phyloP scores from a whole-genome alignment of 2,329 filamentous ascomycete species.

The Mariannaea sp. region DNA sequence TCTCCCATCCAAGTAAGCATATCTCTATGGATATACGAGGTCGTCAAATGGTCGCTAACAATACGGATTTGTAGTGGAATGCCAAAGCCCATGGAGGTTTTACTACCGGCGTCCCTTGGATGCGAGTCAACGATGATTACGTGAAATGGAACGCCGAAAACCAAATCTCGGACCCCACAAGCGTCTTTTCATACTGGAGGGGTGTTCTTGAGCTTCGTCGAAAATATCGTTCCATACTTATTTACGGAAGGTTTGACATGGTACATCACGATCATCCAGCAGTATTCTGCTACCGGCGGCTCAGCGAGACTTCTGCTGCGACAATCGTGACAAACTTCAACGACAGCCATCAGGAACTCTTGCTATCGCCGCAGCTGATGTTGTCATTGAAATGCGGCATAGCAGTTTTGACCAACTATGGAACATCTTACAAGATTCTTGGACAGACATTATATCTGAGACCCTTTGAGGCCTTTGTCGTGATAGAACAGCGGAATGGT shows the following conservation, averaged over 20 bases:
- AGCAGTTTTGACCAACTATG: not conserved
- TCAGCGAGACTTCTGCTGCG: not conserved
- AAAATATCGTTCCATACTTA: not conserved
- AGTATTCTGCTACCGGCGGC: not conserved
- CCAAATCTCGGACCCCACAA: not conserved
- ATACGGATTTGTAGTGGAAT: not conserved
- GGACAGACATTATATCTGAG: not conserved
- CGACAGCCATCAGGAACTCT: not conserved
- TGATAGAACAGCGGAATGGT: no score
- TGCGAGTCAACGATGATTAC: conserved; percentile 3
- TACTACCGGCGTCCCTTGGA: not conserved
- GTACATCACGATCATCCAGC: not conserved
- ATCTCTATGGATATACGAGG: no score
- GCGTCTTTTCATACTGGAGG: not conserved
- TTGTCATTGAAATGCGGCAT: not conserved
- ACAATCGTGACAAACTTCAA: not conserved
- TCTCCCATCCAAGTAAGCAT: not conserved
- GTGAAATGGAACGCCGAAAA: not conserved
- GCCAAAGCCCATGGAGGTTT: not conserved
- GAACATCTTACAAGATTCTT: not conserved
- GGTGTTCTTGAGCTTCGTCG: not conserved
- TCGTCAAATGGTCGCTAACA: not conserved
- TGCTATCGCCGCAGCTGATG: not conserved
- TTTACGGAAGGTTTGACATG: not conserved
- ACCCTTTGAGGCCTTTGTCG: not conserved